phyloP scores from a whole-genome alignment of 331 rosid genomes.

The Dryas integrifolia region DNA sequence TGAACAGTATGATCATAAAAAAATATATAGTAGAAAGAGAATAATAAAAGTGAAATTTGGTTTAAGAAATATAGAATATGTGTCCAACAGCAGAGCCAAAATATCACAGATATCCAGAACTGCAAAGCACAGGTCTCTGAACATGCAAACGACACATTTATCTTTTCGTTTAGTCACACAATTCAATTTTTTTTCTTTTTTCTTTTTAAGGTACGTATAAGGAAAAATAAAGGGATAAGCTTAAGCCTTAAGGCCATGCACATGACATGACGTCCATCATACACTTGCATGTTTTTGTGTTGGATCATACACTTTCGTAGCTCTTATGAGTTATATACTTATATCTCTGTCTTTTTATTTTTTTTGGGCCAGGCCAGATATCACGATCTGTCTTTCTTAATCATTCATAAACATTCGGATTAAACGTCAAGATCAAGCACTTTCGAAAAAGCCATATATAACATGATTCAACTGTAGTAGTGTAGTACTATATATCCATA shows the following conservation, averaged over 20 bases:
- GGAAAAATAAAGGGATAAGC: not conserved
- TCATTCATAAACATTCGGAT: conserved; percentile 8
- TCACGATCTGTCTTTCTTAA: not conserved
- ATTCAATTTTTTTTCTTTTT: not conserved
- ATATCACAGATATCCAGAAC: conserved; percentile 28
- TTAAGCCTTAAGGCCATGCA: conserved; percentile 33
- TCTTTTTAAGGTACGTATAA: not conserved
- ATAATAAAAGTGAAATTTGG: too few relatives aligned
- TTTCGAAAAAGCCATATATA: not conserved
- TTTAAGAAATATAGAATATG: conserved; percentile 17
- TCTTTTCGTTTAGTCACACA: not conserved
- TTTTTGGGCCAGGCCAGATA: too few relatives aligned
- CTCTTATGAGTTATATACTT: too few relatives aligned
- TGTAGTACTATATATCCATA: not conserved
- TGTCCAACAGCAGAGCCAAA: conserved; percentile 25
- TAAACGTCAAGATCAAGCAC: conserved; percentile 17
- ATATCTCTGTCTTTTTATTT: not conserved
- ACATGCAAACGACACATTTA: conserved; percentile 28
- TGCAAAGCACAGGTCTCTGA: not conserved
- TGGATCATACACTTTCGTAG: conserved; percentile 14
- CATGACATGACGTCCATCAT: conserved; percentile 41
- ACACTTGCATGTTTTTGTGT: conserved; percentile 25
- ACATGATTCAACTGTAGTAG: not conserved
- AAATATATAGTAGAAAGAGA: not conserved
- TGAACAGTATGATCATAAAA: too few relatives aligned